A percentile compares a stretch with the other conserved stretches of the same genome.
Evolutionary conservation across 345 rosid species (phyloP).

Genomic region (Eucalyptus microcorys): DNA sequence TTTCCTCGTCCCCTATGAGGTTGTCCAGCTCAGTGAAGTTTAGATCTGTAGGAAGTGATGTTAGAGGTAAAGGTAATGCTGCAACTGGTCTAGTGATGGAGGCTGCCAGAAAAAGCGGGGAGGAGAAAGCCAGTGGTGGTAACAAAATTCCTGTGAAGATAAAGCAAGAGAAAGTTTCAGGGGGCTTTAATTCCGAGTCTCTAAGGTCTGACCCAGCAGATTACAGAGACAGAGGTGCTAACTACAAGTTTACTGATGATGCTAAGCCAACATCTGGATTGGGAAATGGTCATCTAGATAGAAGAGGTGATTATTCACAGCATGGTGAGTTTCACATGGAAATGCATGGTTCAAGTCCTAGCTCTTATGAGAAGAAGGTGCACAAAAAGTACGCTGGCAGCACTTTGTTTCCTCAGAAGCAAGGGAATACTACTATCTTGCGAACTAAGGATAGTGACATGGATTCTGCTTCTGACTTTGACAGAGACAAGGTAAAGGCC

Average conservation of each 20-base stretch:
- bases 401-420: neutral
- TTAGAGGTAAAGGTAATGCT: conserved; percentile 10
- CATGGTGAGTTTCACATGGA: neutral
- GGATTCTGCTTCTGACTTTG: conserved; percentile 1
- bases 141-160: neutral
- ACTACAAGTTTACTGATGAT: neutral
- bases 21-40: conserved; percentile 8
- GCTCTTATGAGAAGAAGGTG: neutral
- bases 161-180: conserved; percentile 5
- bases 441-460: conserved; percentile 1
- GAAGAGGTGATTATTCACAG: neutral
- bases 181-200: neutral
- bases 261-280: neutral
- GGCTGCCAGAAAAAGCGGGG: conserved; percentile 5
- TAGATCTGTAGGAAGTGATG: conserved; percentile 2
- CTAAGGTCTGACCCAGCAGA: neutral
- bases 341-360: neutral
- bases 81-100: conserved; percentile 8
- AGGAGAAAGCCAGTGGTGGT: conserved; percentile 10
- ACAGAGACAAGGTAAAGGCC: conserved; percentile 3
- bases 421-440: neutral
- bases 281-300: neutral
- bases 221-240: neutral
- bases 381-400: neutral
- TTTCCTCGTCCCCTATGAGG: conserved; percentile 36